These are phyloP conservation scores for Rubia peregrina DNA, from an alignment of 305 asterid genomes.

Conservation along the genomic window DNA sequence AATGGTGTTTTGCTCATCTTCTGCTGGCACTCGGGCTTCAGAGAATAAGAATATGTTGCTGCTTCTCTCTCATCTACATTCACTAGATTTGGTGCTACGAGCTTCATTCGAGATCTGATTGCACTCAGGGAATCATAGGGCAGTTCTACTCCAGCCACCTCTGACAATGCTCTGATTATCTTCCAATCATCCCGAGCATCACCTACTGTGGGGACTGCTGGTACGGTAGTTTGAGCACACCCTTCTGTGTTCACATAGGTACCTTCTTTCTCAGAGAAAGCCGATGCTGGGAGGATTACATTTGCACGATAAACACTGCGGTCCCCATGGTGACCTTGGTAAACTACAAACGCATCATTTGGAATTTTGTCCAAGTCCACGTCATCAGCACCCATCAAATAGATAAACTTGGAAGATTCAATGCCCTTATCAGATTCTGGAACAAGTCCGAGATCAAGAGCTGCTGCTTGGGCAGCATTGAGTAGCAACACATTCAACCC, in stretches of 20 bases:
- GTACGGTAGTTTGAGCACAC: slow-evolving; percentile 69
- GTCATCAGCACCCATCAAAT: slow-evolving; percentile 95
- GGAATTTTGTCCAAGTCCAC: slow-evolving; percentile 66
- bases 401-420: slow-evolving; percentile 73
- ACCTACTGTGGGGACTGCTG: slow-evolving; percentile 99
- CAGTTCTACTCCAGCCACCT: slow-evolving; percentile 54
- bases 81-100: slow-evolving; percentile 84
- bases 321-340: slow-evolving; percentile 99
- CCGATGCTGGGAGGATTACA: slow-evolving; percentile 79
- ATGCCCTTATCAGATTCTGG: slow-evolving; percentile 65
- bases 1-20: slow-evolving; percentile 50
- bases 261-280: slow-evolving; percentile 91
- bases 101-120: slow-evolving; percentile 56
- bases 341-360: slow-evolving; percentile 81
- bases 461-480: slow-evolving; percentile 94
- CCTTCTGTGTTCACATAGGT: slow-evolving; percentile 90
- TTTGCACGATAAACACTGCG: slow-evolving; percentile 86
- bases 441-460: slow-evolving; percentile 92
- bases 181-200: slow-evolving; percentile 98
- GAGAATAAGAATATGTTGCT: slow-evolving; percentile 56
- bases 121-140: slow-evolving; percentile 60
- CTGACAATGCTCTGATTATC: slow-evolving; percentile 75
- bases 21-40: slow-evolving; percentile 65
- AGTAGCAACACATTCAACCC: slow-evolving; percentile 70
- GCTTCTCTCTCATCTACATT: slow-evolving; percentile 69